Evolutionary conservation across 192 early-diverging fungal genomes (phyloP), one percentile per base, ranked within the genome.

Genomic region (Linnemannia elongata): DNA sequence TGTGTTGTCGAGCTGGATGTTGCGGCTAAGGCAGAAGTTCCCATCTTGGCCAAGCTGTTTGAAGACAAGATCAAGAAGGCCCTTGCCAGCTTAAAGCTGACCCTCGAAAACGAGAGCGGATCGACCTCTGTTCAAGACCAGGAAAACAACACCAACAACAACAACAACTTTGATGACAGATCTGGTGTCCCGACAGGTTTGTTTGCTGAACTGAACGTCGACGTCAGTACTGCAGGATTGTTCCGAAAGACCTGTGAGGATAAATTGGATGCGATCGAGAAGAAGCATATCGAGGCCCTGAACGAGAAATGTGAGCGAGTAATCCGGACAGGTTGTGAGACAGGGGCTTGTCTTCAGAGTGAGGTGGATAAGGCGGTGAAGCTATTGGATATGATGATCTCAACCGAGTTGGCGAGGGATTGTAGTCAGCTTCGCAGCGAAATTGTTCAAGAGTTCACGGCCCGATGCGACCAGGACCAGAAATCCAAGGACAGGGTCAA

Each of bases 361-460:
- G 63, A 79, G 35, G 5, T 79, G 6, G 77, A 60, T 20, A 70
- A 72, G n/a, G 77, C 69, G 1, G 74, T 76, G 3, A 69, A 44
- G 24, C 39, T 68, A 4, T 39, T 76, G 81, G 81, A 82, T 72
- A 22, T 60, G 9, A 82, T 77, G 81, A 41, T 76, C n/a, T 77
- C 74, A 33, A 52, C 75, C 17, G 81, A 75, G 30, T 38, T 77
- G 24, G 81, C 75, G 8, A 77, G 54, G 49, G 68, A 77, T 30
- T 38, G 49, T 6, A 49, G 49, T 22, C 75, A 71, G 22, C 49
- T 75, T 30, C 49, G 76, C 9, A 38, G 22, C 7, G 74, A 77
- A 8, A 39, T 76, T 20, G 30, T 81, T 13, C 20, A 39, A 3
- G 77, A 79, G 22, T 79, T 72, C 36, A 72, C 42, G 69, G n/a